Evolutionary conservation across 441 rosid genomes (phyloP).

Genomic region (Arabidopsis hybrid): DNA sequence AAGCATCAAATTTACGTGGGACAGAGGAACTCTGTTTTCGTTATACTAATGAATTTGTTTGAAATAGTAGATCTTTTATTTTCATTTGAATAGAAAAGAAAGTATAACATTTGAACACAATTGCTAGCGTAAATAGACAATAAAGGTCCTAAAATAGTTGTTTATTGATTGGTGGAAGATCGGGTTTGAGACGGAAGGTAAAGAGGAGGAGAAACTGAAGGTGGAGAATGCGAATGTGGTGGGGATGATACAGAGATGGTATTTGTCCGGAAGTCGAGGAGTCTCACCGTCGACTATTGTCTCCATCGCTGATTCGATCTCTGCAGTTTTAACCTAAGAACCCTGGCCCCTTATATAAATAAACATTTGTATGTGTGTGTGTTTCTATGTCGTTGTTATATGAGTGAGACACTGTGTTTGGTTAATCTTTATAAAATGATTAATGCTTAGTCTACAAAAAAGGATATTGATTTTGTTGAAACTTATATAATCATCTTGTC

Average conservation of each 20-base stretch:
- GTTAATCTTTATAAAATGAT: background rate
- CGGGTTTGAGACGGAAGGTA: slow-evolving; percentile 62
- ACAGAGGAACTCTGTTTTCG: background rate
- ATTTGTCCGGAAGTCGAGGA: slow-evolving; percentile 77
- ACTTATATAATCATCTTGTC: background rate
- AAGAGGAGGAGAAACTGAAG: slow-evolving; percentile 61
- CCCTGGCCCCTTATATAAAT: slow-evolving; percentile 29
- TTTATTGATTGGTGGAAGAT: slow-evolving; percentile 48
- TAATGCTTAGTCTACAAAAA: background rate
- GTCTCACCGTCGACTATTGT: slow-evolving; percentile 71
- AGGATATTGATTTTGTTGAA: background rate
- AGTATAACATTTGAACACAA: background rate
- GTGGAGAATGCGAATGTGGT: slow-evolving; percentile 79
- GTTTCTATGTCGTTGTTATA: background rate
- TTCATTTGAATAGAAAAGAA: background rate
- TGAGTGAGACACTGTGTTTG: background rate
- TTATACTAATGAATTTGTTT: too few relatives aligned
- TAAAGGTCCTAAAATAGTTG: background rate
- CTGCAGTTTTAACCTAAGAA: slow-evolving; percentile 50
- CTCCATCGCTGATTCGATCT: slow-evolving; percentile 62
- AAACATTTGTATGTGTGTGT: slow-evolving; percentile 6
- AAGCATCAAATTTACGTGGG: background rate
- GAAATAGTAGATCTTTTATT: background rate
- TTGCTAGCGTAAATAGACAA: background rate
- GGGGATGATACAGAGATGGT: slow-evolving; percentile 88